phyloP scores from a whole-genome alignment of 352 stramenopile species.

The Phytophthora tubulina region DNA sequence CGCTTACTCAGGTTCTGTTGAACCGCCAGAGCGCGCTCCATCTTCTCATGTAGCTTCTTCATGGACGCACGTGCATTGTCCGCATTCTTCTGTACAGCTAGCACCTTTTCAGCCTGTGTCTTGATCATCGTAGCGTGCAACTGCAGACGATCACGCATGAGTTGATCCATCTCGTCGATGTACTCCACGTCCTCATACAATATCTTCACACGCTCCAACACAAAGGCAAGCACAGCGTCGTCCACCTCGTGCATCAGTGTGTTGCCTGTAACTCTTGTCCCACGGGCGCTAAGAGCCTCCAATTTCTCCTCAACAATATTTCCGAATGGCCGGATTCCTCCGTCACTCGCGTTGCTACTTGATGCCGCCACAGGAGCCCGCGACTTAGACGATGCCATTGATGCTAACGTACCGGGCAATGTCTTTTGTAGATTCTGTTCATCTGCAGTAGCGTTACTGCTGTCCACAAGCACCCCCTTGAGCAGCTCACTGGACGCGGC shows the following conservation, averaged over 20 bases:
- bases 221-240: constrained; percentile 76
- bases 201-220: constrained; percentile 78
- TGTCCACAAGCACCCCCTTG: constrained; percentile 63
- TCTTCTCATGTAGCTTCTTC: constrained; percentile 59
- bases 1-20: constrained; percentile 83
- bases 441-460: constrained; percentile 18
- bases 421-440: constrained; percentile 42
- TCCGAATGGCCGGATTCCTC: constrained; percentile 54
- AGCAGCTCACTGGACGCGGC: constrained; percentile 75
- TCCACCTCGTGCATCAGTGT: constrained; percentile 74
- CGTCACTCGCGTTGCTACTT: constrained; percentile 29
- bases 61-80: constrained; percentile 46
- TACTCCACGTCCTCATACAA: constrained; percentile 85
- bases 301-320: constrained; percentile 77
- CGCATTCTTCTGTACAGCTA: constrained; percentile 51
- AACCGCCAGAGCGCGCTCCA: constrained; percentile 66
- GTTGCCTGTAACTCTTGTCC: constrained; percentile 71
- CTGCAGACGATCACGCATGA: constrained; percentile 67
- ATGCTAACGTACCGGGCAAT: constrained; percentile 63
- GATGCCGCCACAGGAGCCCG: constrained; percentile 2
- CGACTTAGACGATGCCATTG: constrained; percentile 55
- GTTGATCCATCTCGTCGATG: constrained; percentile 73
- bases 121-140: constrained; percentile 73
- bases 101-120: constrained; percentile 57
- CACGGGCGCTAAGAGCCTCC: constrained; percentile 57